These are phyloP conservation scores for Leccinum broughii DNA, from an alignment of 768 basidiomycete genomes.

Conservation along the genomic window DNA sequence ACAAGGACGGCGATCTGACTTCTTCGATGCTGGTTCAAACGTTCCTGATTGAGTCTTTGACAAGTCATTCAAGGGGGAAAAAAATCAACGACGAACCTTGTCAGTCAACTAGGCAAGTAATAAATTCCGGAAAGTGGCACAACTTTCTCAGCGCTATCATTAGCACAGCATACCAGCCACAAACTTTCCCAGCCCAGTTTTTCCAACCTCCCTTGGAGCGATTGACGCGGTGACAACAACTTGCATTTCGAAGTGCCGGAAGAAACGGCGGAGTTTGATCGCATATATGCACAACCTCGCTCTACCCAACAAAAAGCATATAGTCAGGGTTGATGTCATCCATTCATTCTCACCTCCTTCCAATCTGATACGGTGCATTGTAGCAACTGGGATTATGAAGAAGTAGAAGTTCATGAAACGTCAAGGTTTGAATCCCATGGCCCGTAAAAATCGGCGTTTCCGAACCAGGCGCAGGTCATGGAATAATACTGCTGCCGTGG, in stretches of 20 bases:
- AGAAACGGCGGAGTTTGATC: no score
- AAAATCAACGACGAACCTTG: background rate
- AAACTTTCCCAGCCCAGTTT: no score
- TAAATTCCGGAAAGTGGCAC: background rate
- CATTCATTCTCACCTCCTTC: background rate
- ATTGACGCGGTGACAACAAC: no score
- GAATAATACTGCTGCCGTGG: background rate
- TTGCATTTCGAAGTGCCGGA: no score
- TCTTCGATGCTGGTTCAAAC: background rate
- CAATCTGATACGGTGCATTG: background rate
- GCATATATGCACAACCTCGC: no score
- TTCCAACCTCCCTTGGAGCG: no score
- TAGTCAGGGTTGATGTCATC: no score
- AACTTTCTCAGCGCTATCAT: background rate
- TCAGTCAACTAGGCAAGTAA: background rate
- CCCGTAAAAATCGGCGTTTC: background rate
- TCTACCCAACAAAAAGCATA: no score
- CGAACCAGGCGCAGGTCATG: background rate
- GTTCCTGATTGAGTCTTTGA: background rate
- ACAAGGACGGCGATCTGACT: background rate
- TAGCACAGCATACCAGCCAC: no score
- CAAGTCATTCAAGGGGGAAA: background rate
- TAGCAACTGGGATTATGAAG: background rate
- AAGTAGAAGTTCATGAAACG: background rate
- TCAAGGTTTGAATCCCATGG: background rate